Conservation (phyloP, 2,329 filamentous ascomycete species). For the Fusarium continuum region DNA sequence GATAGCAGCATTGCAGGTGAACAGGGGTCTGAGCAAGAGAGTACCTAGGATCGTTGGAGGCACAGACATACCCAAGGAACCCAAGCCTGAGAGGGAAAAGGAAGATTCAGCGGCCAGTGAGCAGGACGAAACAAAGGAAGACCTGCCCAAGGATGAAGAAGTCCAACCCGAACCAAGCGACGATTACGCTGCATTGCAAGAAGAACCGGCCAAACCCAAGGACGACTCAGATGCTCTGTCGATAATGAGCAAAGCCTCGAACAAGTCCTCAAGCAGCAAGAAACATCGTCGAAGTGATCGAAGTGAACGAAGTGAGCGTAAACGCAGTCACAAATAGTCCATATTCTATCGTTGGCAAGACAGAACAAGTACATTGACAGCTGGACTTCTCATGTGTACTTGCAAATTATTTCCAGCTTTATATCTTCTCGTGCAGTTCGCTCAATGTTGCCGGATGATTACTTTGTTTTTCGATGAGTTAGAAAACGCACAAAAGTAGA, state of each 20-base stretch:
- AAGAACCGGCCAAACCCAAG: conserved; percentile 15
- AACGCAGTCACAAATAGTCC: conserved; percentile 28
- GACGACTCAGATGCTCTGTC: conserved; percentile 17
- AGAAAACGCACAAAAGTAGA: conserved; percentile 9
- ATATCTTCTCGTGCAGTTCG: conserved; percentile 16
- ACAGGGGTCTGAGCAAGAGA: conserved; percentile 20
- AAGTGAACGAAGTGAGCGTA: conserved; percentile 24
- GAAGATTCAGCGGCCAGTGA: conserved; percentile 22
- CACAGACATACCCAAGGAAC: conserved; percentile 20
- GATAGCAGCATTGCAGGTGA: conserved; percentile 22
- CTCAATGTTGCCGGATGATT: not conserved
- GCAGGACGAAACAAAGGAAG: conserved; percentile 22
- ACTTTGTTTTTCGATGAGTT: not conserved
- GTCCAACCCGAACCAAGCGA: not conserved
- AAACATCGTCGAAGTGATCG: conserved; percentile 30
- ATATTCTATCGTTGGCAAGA: conserved; percentile 21
- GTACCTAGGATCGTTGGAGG: conserved; percentile 23
- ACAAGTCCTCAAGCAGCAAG: conserved; percentile 23
- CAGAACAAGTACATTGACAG: conserved; percentile 28
- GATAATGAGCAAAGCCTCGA: conserved; percentile 8
- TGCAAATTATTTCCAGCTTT: conserved; percentile 12
- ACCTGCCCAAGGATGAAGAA: conserved; percentile 14
- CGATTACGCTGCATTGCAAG: not conserved
- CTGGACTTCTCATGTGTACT: conserved; percentile 30
- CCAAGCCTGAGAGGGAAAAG: conserved; percentile 14